phyloP scores from a whole-genome alignment of 768 basidiomycete species.

The Agrocybe chaxingu region DNA sequence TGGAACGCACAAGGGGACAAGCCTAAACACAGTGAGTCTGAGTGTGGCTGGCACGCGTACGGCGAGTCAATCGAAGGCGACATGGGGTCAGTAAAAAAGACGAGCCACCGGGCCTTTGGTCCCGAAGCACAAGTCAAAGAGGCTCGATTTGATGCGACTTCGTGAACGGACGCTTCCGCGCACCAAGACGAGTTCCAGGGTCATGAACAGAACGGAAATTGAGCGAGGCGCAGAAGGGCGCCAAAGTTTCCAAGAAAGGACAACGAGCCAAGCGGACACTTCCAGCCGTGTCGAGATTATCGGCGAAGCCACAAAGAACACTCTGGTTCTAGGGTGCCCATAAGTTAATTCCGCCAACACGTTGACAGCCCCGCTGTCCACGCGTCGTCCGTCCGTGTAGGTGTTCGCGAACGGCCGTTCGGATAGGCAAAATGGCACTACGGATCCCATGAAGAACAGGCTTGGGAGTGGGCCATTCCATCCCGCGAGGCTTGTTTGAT shows the following conservation, averaged over 20 bases:
- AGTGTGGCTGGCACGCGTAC: slow-evolving; percentile 1
- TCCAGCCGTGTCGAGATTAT: too few species aligned
- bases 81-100: background rate
- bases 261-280: too few species aligned
- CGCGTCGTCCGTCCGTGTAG: background rate
- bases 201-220: too few species aligned
- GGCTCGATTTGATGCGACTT: too few species aligned
- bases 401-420: slow-evolving; percentile 1
- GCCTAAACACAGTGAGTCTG: slow-evolving; percentile 1
- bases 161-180: too few species aligned
- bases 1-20: background rate
- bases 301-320: too few species aligned
- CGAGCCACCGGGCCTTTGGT: too few species aligned
- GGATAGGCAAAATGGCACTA: slow-evolving; percentile 1
- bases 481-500: slow-evolving; percentile 9
- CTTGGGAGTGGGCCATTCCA: background rate
- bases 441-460: slow-evolving; percentile 3
- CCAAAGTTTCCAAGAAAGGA: too few species aligned
- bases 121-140: too few species aligned
- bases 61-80: background rate
- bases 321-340: slow-evolving; percentile 8
- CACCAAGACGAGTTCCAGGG: too few species aligned
- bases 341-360: background rate
- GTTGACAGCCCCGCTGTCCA: background rate
- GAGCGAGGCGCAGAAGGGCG: too few species aligned